Evolutionary conservation across 441 rosid genomes (phyloP), one percentile per base, ranked within the genome.

Genomic region (Erodium texanum): DNA sequence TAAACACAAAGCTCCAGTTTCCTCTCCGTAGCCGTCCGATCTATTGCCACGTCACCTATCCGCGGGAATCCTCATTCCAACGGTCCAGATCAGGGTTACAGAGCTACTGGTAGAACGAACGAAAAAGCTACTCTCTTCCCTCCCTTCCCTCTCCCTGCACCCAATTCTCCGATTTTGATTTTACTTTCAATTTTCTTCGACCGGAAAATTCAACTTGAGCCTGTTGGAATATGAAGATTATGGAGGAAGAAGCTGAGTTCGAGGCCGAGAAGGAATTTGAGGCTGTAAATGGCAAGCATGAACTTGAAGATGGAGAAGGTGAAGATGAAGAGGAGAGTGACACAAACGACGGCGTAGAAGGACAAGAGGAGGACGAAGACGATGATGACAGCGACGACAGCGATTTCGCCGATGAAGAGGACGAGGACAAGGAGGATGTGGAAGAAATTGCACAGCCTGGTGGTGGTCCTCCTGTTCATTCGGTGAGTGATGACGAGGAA

Each of bases 211-310:
- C 8, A 27, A 27, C 29, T 27, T 4, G 20, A 52, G 59, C 22
- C 59, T 16, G 20, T n/a, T n/a, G 59, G 59, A 52, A 52, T 5
- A 52, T 16, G 59, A 52, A 52, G 59, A 52, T 11, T 20, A 52
- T 5, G 19, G 20, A 16, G 7, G 59, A 52, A 52, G 16, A 12
- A 52, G 59, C 59, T 3, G 22, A 52, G 16, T 7, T 52, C 22
- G 59, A 52, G 59, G 6, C 20, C 1, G 59, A 16, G 59, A 52
- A 52, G 59, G 59, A 52, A 16, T n/a, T 52, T n/a, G 14, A 52
- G 59, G 20, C 59, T 16, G 59, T 52, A n/a, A 52, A 52, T 52
- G 59, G 59, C 59, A 52, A 52, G 56, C 56, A 48, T 12, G 56
- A 14, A 15, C 5, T 14, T 1, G 56, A 48, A 48, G 56, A 15